These are phyloP conservation scores for Aspergillus niger DNA, from an alignment of 2,329 filamentous ascomycete species.

Conservation along the genomic window DNA sequence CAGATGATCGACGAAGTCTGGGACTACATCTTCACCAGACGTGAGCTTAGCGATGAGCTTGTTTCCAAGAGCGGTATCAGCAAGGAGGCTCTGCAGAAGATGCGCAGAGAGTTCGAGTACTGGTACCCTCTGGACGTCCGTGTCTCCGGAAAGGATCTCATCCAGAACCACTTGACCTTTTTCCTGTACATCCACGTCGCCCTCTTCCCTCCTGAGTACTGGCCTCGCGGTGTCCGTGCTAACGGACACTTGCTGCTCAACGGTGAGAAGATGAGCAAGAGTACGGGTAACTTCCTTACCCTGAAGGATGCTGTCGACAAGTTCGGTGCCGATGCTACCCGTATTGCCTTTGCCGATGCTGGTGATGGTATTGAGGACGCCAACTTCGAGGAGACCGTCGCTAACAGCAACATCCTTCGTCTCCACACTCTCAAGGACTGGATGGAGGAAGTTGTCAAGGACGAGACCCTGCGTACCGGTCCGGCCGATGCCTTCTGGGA, in stretches of 20 bases:
- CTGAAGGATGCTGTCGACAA: constrained; percentile 82
- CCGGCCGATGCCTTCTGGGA: constrained; percentile 79
- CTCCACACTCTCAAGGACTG: constrained; percentile 83
- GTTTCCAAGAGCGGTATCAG: constrained; percentile 68
- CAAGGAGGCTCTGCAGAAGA: constrained; percentile 70
- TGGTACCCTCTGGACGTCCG: constrained; percentile 92
- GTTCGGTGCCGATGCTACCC: constrained; percentile 89
- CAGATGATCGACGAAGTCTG: constrained; percentile 95
- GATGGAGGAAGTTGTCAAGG: constrained; percentile 81
- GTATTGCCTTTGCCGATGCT: constrained; percentile 89
- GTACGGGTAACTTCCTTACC: constrained; percentile 95
- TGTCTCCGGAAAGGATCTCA: constrained; percentile 87
- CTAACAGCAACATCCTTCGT: constrained; percentile 86
- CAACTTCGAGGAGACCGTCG: constrained; percentile 95
- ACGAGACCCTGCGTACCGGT: constrained; percentile 75
- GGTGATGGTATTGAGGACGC: constrained; percentile 93
- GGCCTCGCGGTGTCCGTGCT: constrained; percentile 80
- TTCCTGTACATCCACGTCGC: constrained; percentile 92
- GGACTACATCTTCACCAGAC: constrained; percentile 89
- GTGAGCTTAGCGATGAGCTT: constrained; percentile 67
- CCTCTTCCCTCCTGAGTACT: constrained; percentile 83
- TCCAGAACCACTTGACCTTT: constrained; percentile 93
- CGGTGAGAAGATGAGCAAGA: constrained; percentile 98
- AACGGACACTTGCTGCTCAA: constrained; percentile 95
- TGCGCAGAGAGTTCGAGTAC: constrained; percentile 94